phyloP scores from a whole-genome alignment of 176 grass and related monocot genomes.

The Elaeis guineensis region DNA sequence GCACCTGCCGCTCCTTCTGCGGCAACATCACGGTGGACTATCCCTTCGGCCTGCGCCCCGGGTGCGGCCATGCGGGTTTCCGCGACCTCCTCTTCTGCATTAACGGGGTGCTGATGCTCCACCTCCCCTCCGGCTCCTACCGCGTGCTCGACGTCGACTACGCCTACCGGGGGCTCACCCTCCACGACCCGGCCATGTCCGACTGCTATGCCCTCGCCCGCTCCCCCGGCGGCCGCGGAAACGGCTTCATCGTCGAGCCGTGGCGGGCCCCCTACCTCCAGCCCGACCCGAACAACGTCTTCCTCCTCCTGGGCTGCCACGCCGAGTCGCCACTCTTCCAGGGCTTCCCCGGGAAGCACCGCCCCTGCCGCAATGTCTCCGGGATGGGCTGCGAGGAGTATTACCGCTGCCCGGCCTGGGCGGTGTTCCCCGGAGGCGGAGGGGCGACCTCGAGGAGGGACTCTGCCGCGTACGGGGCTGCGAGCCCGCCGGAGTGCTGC shows the following conservation, averaged over 20 bases:
- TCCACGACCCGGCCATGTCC: constrained; percentile 89
- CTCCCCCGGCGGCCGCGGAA: constrained; percentile 41
- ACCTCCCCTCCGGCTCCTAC: constrained; percentile 85
- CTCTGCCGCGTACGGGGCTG: constrained; percentile 30
- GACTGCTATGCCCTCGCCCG: constrained; percentile 82
- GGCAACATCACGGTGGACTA: constrained; percentile 97
- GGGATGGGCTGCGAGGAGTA: constrained; percentile 76
- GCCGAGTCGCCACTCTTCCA: constrained; percentile 75
- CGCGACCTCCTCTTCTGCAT: constrained; percentile 84
- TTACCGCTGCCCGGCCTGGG: constrained; percentile 76
- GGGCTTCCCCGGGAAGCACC: constrained; percentile 77
- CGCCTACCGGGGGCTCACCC: constrained; percentile 59
- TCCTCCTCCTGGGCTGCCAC: constrained; percentile 86
- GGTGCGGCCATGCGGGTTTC: constrained; percentile 79
- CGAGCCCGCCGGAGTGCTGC: constrained; percentile 71
- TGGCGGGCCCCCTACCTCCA: constrained; percentile 69
- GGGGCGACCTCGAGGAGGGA: background rate
- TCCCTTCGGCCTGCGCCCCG: constrained; percentile 62
- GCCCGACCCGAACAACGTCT: constrained; percentile 74
- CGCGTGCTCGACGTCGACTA: constrained; percentile 94
- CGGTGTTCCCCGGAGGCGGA: constrained; percentile 23
- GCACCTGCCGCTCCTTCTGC: constrained; percentile 75
- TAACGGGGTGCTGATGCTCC: constrained; percentile 82
- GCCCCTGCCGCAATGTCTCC: constrained; percentile 79
- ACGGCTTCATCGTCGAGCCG: constrained; percentile 69